Percentiles rank a stretch among this genome's conserved stretches.
phyloP scores from a whole-genome alignment of 768 basidiomycete genomes.

The Pulveroboletus ravenelii region DNA sequence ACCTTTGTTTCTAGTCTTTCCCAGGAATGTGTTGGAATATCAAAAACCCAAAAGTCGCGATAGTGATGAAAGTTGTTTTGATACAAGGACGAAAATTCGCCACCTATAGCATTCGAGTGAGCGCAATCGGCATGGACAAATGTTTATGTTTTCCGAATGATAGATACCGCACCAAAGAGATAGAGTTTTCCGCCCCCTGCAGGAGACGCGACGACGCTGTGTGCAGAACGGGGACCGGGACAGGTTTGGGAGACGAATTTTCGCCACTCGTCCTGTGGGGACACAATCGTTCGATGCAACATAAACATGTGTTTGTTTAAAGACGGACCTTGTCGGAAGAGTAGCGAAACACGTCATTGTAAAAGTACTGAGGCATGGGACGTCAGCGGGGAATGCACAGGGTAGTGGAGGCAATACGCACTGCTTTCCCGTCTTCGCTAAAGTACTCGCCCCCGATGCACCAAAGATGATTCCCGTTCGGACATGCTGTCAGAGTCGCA shows the following conservation, averaged over 20 bases:
- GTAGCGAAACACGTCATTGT: conserved; percentile 85
- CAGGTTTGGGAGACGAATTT: conserved; percentile 79
- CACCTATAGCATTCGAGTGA: conserved; percentile 41
- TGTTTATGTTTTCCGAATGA: background rate
- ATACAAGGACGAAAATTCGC: conserved; percentile 80
- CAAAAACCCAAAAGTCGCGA: conserved; percentile 86
- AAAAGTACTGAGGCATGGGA: conserved; percentile 58
- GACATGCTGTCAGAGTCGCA: conserved; percentile 76
- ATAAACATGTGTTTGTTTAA: background rate
- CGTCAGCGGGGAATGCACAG: background rate
- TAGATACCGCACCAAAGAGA: conserved; percentile 54
- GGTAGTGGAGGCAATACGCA: conserved; percentile 27
- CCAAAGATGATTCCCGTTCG: conserved; percentile 78
- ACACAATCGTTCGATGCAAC: background rate
- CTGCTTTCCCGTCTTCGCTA: conserved; percentile 78
- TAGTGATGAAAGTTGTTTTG: conserved; percentile 88
- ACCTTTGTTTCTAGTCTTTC: conserved; percentile 85
- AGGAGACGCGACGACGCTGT: conserved; percentile 71
- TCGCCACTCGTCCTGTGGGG: conserved; percentile 76
- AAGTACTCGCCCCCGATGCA: conserved; percentile 86
- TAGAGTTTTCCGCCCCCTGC: conserved; percentile 83
- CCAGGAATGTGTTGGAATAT: conserved; percentile 75
- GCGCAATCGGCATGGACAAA: background rate
- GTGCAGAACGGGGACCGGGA: conserved; percentile 85
- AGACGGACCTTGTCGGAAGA: conserved; percentile 66